A percentile compares a stretch with the other conserved stretches of the same genome.
phyloP scores from a whole-genome alignment of 1,139 yeast species.

The Kodamaea fungicola region DNA sequence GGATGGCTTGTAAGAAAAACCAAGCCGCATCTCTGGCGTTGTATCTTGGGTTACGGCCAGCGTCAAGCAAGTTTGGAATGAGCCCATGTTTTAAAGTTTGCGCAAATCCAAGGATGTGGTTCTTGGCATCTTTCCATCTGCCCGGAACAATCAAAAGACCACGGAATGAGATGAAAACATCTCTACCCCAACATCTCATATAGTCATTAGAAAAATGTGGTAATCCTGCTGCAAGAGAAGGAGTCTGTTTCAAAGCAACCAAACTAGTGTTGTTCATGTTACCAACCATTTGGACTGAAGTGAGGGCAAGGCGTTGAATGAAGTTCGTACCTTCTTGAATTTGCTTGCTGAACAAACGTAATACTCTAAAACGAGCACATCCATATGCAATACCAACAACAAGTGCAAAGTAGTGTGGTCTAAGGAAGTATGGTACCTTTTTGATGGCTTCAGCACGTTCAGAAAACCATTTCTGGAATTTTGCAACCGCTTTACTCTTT shows the following conservation, averaged over 20 bases:
- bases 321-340: constrained; percentile 66
- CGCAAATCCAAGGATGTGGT: constrained; percentile 84
- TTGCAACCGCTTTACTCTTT: constrained; percentile 41
- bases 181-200: constrained; percentile 99
- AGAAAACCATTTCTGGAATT: constrained; percentile 66
- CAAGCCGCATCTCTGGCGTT: constrained; percentile 97
- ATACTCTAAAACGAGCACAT: constrained; percentile 68
- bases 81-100: constrained; percentile 91
- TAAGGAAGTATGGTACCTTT: constrained; percentile 68
- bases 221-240: constrained; percentile 91
- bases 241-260: constrained; percentile 57
- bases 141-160: constrained; percentile 80
- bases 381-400: constrained; percentile 78
- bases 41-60: constrained; percentile 90
- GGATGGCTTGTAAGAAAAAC: constrained; percentile 86
- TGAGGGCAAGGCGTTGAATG: constrained; percentile 74
- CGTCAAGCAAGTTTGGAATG: constrained; percentile 88
- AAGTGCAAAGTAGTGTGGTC: constrained; percentile 84
- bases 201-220: constrained; percentile 90
- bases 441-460: constrained; percentile 64
- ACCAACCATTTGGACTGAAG: constrained; percentile 88
- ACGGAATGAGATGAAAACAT: constrained; percentile 81
- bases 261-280: constrained; percentile 71
- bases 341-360: constrained; percentile 51
- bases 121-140: constrained; percentile 72